Base-by-base conservation (phyloP, 176 grass and related monocot species). In the Oryza glumipatula region DNA sequence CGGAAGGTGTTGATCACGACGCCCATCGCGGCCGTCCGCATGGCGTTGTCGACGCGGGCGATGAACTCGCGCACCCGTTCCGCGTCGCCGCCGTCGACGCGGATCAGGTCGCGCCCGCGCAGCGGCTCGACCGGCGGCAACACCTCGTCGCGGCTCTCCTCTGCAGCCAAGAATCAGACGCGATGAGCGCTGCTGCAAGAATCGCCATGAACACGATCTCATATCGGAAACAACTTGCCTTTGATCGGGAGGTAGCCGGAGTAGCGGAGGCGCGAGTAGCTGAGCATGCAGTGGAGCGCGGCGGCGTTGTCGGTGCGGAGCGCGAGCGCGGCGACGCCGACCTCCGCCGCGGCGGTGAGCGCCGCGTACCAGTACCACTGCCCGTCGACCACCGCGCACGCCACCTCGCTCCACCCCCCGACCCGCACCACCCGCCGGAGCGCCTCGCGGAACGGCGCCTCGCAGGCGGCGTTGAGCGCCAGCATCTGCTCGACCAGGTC, bases 1-100 rank as follows among this genome's bases (percentile, higher is more conserved):
- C 65, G 19, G 74, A 89, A 89, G 8, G 88, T 85, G 77, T 87
- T 83, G 15, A 81, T 0, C 12, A 85, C 43, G 5, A 89, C 66
- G 32, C 52, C 88, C 0, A 78, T 17, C 17, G 83, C 45, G 4
- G 23, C 76, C 0, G n/a, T 19, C 11, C 78, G n/a, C 33, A 21
- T 15, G 33, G 84, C 60, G 45, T 24, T 12, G 49, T 8, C 9
- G 35, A 83, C 13, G 3, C 1, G 0, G 26, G 74, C 19, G 48
- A 68, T 63, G 79, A 78, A 85, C 0, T 43, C 14, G 43, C 46
- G 9, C 46, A 80, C 38, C 14, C 69, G 14, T 2, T 39, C 80
- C 21, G 14, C 32, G 72, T 48, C 21, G 32, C 39, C 23, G 39
- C 43, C 68, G 76, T 26, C 56, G 28, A 63, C 21, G 19, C 52